Conservation (phyloP, 1,284 basidiomycete species). For the Polyporus tsugae region DNA sequence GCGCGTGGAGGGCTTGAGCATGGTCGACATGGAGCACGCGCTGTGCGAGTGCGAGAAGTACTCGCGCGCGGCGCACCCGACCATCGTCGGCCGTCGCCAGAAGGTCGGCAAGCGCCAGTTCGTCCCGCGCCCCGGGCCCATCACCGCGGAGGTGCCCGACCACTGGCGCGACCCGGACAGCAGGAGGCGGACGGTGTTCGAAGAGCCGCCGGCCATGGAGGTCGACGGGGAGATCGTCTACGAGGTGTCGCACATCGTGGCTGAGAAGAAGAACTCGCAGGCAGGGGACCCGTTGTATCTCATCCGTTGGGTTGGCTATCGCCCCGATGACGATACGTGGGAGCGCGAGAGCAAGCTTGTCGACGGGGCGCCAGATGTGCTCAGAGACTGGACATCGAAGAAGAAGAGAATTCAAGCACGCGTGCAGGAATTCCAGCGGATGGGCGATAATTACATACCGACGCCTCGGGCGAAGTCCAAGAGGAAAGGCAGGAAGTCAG, state of each 20-base stretch:
- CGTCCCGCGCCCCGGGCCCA: conserved; percentile 33
- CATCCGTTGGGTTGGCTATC: conserved; percentile 57
- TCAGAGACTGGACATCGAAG: conserved; percentile 42
- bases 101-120: conserved; percentile 35
- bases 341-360: conserved; percentile 45
- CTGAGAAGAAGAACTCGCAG: conserved; percentile 36
- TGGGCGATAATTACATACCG: conserved; percentile 26
- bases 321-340: conserved; percentile 56
- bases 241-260: conserved; percentile 47
- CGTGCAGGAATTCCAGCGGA: conserved; percentile 36
- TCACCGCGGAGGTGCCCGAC: conserved; percentile 42
- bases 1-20: conserved; percentile 38
- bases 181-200: conserved; percentile 19
- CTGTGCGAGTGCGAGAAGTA: conserved; percentile 57
- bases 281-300: conserved; percentile 41
- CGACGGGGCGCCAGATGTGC: conserved; percentile 42
- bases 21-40: conserved; percentile 55
- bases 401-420: conserved; percentile 38
- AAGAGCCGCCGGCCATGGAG: conserved; percentile 33
- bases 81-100: conserved; percentile 41
- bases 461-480: neutral
- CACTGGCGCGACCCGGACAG: conserved; percentile 39
- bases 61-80: conserved; percentile 43
- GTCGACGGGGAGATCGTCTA: conserved; percentile 37
- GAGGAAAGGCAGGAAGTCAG: neutral